These are phyloP conservation scores for Macrophomina phaseolina DNA, from an alignment of 2,329 filamentous ascomycete species.

Conservation along the genomic window DNA sequence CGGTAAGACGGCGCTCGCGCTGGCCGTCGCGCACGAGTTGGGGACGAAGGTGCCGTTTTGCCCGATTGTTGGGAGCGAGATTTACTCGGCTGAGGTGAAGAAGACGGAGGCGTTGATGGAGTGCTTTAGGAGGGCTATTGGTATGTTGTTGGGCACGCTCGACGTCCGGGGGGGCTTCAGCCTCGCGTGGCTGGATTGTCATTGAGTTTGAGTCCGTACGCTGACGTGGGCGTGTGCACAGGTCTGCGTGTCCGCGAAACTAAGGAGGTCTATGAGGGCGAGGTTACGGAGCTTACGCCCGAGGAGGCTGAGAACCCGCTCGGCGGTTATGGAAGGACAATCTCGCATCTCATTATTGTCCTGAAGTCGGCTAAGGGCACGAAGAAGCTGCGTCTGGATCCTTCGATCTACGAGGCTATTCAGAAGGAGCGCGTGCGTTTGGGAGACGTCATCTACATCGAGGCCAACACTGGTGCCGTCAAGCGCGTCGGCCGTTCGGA, in stretches of 20 bases:
- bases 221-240: slow-evolving; percentile 34
- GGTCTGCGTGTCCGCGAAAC: slow-evolving; percentile 93
- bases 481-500: slow-evolving; percentile 96
- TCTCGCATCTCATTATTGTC: slow-evolving; percentile 92
- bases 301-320: slow-evolving; percentile 98
- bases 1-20: slow-evolving; percentile 93
- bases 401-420: slow-evolving; percentile 98
- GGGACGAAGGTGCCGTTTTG: slow-evolving; percentile 99
- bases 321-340: slow-evolving; percentile 95
- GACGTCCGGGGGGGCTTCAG: background rate
- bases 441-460: slow-evolving; percentile 98
- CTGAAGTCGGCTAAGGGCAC: slow-evolving; percentile 95
- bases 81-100: slow-evolving; percentile 98
- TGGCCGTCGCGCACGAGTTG: slow-evolving; percentile 95
- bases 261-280: slow-evolving; percentile 98
- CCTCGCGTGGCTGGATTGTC: background rate
- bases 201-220: background rate
- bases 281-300: slow-evolving; percentile 95
- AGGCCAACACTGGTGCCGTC: slow-evolving; percentile 97
- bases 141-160: slow-evolving; percentile 48
- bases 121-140: slow-evolving; percentile 96
- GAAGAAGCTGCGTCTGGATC: slow-evolving; percentile 96
- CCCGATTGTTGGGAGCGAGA: slow-evolving; percentile 95
- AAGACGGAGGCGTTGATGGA: slow-evolving; percentile 99
- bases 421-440: slow-evolving; percentile 97